phyloP scores from a whole-genome alignment of 257 asterid species.

The Gentiana dahurica region DNA sequence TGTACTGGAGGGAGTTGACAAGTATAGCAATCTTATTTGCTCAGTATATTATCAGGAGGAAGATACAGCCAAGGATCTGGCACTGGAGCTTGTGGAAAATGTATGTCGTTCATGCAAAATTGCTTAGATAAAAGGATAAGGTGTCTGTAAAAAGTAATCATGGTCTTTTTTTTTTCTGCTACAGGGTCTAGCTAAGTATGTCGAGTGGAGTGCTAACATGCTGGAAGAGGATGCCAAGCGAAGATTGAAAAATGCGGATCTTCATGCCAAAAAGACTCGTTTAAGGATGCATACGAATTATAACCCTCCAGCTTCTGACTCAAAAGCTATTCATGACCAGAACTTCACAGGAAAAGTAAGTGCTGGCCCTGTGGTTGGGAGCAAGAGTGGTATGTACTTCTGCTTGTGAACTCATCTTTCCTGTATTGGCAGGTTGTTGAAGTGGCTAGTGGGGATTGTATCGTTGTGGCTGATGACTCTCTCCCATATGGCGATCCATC shows the following conservation, averaged over 20 bases:
- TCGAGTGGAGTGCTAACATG: slow-evolving; percentile 85
- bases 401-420: background rate
- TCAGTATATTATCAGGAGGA: slow-evolving; percentile 86
- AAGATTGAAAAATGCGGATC: slow-evolving; percentile 76
- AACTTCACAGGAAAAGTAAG: slow-evolving; percentile 86
- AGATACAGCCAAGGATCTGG: slow-evolving; percentile 80
- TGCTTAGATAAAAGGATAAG: too few relatives aligned
- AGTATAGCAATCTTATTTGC: slow-evolving; percentile 78
- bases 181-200: slow-evolving; percentile 80
- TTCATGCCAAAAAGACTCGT: slow-evolving; percentile 79
- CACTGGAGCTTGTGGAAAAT: slow-evolving; percentile 80
- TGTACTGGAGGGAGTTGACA: slow-evolving; percentile 93
- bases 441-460: slow-evolving; percentile 84
- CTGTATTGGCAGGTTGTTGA: slow-evolving; percentile 66
- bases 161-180: background rate
- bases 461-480: slow-evolving; percentile 88
- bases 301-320: slow-evolving; percentile 72
- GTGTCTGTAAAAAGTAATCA: too few relatives aligned
- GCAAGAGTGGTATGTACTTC: too few relatives aligned
- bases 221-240: slow-evolving; percentile 71
- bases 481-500: slow-evolving; percentile 85
- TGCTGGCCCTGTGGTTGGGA: slow-evolving; percentile 4
- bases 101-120: slow-evolving; percentile 24
- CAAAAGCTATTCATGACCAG: slow-evolving; percentile 93
- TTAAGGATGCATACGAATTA: slow-evolving; percentile 80